phyloP scores from a whole-genome alignment of 306 rosid species.

The Dalbergia oliveri region DNA sequence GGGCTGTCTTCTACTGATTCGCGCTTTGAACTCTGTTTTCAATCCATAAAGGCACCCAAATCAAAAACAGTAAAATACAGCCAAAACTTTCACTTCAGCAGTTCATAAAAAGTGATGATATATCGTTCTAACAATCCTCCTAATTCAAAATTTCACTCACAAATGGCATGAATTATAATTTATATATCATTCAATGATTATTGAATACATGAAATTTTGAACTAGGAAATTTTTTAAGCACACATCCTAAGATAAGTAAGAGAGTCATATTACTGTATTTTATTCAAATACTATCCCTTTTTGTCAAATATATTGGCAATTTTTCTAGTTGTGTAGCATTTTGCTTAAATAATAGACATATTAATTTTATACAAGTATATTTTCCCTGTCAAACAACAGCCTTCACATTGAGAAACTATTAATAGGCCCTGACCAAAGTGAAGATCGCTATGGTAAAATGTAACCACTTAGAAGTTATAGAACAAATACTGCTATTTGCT shows the following conservation, averaged over 20 bases:
- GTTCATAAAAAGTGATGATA: background rate
- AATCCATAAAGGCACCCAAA: background rate
- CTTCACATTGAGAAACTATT: background rate
- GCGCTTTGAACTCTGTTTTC: conserved; percentile 62
- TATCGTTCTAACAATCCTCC: too few relatives aligned
- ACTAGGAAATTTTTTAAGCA: too few relatives aligned
- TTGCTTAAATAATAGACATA: background rate
- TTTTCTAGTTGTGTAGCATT: too few relatives aligned
- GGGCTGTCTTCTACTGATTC: conserved; percentile 67
- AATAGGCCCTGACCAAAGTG: background rate
- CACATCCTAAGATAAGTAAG: background rate
- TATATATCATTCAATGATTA: too few relatives aligned
- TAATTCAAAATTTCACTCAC: too few relatives aligned
- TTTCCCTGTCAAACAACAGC: background rate
- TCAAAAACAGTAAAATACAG: conserved; percentile 9
- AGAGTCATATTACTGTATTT: background rate
- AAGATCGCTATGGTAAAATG: background rate
- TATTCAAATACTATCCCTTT: background rate
- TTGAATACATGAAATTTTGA: too few relatives aligned
- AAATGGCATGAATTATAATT: too few relatives aligned
- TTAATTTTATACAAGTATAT: background rate
- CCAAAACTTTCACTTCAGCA: background rate
- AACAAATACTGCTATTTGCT: conserved; percentile 9
- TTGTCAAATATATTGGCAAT: background rate
- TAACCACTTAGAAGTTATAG: background rate